Evolutionary conservation across 1,284 basidiomycete species (phyloP), one percentile per base, ranked within the genome.

Genomic region (Meira nashicola): DNA sequence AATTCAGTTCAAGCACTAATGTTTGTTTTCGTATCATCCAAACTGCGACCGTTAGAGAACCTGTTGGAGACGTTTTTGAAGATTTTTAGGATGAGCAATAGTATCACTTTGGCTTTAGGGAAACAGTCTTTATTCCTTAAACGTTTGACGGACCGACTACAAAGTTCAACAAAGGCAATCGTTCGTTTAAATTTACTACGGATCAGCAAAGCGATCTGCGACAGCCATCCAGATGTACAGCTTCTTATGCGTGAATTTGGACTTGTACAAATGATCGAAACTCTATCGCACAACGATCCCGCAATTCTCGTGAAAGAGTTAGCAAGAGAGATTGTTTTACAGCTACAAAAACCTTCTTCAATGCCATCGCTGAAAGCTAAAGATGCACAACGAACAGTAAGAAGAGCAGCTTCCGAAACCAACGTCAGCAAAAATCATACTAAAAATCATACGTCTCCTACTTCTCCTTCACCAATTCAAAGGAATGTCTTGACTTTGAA

Each of bases 11-110:
- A 91, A 7, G 82, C 84, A 0, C 81, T 98, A 11, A 83, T 93
- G 37, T 84, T 84, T 62, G 89, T 90, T 76, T 97, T 97, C 78
- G 87, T 90, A 49, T 84, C 86, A 3, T 64, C 69, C 57, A 92
- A 93, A 76, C 87, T 89, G n/a, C 89, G 89, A 65, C 92, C 91
- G 0, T 97, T 97, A 77, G 94, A 97, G 79, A 92, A 91, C 69
- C 82, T 97, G 19, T 84, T 98, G 6, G 94, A 97, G 64, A 91
- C 92, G 11, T 68, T 79, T 15, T 70, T 78, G 56, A 78, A 95
- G 82, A 87, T 96, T 56, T 86, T 88, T 59, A 88, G 92, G 38
- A 79, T 91, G 7, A 95, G 92, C 0, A 84, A 83, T 1, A 79
- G 82, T 1, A 79, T 97, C 37, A 87, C 90, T 0, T 84, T 89